Evolutionary conservation across 495 filamentous ascomycete genomes (phyloP).

Genomic region (Penicillium coprophilum): DNA sequence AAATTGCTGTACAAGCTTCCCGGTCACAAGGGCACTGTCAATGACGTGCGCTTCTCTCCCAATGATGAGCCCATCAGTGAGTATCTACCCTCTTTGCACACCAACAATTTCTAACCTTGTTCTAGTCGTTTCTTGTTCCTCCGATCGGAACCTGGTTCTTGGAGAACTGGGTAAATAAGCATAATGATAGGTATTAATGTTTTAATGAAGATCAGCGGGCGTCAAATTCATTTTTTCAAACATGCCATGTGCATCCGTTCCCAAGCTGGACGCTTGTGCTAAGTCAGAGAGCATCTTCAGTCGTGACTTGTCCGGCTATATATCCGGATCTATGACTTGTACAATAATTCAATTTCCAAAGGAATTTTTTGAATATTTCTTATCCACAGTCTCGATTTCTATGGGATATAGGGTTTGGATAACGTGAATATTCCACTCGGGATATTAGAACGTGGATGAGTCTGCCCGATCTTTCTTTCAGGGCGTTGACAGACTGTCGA

Average conservation of each 20-base stretch:
- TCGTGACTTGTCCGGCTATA: background rate
- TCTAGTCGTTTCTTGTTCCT: conserved; percentile 80
- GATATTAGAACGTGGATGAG: background rate
- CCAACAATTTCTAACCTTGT: conserved; percentile 19
- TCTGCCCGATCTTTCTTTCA: too few species aligned
- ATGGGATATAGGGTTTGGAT: background rate
- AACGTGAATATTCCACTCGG: background rate
- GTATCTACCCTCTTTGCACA: conserved; percentile 35
- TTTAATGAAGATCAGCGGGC: conserved; percentile 19
- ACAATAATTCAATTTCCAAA: conserved; percentile 10
- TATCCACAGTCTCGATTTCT: background rate
- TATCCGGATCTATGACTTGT: conserved; percentile 10
- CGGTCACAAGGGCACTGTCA: conserved; percentile 93
- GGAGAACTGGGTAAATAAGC: conserved; percentile 68
- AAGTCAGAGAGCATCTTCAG: background rate
- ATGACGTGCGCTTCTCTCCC: conserved; percentile 89
- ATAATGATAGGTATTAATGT: conserved; percentile 17
- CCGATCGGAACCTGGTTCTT: conserved; percentile 74
- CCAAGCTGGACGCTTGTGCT: background rate
- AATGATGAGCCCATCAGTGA: conserved; percentile 82
- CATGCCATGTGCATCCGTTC: background rate
- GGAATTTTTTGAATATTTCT: background rate
- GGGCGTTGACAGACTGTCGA: too few species aligned
- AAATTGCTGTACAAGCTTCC: conserved; percentile 94
- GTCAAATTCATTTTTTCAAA: conserved; percentile 21